A percentile compares a stretch with the other conserved stretches of the same genome.
These are phyloP conservation scores for Paraphysoderma sedebokerense DNA, from an alignment of 371 early-diverging fungal species.

Conservation along the genomic window DNA sequence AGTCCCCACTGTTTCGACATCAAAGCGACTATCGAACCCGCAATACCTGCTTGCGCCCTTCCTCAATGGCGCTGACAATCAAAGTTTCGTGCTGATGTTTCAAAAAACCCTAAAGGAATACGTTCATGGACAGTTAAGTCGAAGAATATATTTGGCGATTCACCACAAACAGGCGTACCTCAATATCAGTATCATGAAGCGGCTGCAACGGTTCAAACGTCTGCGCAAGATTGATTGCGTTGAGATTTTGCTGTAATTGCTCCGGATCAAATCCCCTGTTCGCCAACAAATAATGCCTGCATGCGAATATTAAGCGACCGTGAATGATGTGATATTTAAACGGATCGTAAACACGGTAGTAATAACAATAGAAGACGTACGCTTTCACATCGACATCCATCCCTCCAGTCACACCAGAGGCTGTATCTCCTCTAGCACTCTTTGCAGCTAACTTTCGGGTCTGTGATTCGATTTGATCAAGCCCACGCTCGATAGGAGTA, in stretches of 20 bases:
- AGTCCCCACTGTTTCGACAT: too few species aligned
- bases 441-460: too few species aligned
- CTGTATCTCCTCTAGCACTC: too few species aligned
- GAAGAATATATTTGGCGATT: neutral
- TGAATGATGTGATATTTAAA: too few species aligned
- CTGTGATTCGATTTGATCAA: too few species aligned
- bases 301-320: too few species aligned
- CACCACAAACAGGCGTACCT: conserved; percentile 14
- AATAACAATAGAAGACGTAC: too few species aligned
- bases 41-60: conserved; percentile 27
- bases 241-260: conserved; percentile 28
- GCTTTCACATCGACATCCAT: too few species aligned
- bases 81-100: conserved; percentile 48
- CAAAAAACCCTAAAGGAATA: conserved; percentile 32
- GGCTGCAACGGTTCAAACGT: conserved; percentile 46
- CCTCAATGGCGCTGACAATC: conserved; percentile 48
- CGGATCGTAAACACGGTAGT: too few species aligned
- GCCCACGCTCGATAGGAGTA: too few species aligned
- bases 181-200: conserved; percentile 57
- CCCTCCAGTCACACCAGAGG: too few species aligned
- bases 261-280: conserved; percentile 56
- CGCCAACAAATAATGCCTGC: conserved; percentile 47
- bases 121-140: neutral
- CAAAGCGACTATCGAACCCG: neutral
- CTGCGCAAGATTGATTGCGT: conserved; percentile 36